A percentile compares a stretch with the other conserved stretches of the same genome.
phyloP scores from a whole-genome alignment of 2,329 filamentous ascomycete species.

The Elsinoe perseae region DNA sequence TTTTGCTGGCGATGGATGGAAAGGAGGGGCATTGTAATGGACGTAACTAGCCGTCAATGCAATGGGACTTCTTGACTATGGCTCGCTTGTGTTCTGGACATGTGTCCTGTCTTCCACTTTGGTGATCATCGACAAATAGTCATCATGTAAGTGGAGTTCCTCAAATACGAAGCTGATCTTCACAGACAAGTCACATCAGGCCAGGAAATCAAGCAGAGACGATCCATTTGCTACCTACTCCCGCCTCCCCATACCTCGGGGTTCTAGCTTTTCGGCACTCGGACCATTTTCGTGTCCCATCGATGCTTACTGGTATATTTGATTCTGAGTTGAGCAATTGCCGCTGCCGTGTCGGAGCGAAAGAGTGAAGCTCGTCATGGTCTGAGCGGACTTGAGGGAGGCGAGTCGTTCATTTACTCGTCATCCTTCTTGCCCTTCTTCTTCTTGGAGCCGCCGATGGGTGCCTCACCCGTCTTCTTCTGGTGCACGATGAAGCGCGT shows the following conservation, averaged over 20 bases:
- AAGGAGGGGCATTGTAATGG: not conserved
- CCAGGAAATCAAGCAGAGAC: not conserved
- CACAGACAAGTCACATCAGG: not conserved
- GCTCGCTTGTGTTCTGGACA: not conserved
- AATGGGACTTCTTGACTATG: conserved; percentile 4
- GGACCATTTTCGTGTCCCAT: not conserved
- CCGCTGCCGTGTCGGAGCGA: not conserved
- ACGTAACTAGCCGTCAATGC: conserved; percentile 5
- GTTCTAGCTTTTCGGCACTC: no score
- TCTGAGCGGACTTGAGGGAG: not conserved
- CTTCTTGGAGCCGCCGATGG: conserved; percentile 48
- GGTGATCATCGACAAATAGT: not conserved
- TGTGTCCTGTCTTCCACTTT: not conserved
- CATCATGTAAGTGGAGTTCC: not conserved
- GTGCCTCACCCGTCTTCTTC: conserved; percentile 57
- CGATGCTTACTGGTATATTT: no score
- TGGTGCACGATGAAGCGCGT: conserved; percentile 81
- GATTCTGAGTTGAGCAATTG: not conserved
- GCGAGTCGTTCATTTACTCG: conserved; percentile 21
- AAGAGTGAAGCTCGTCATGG: not conserved
- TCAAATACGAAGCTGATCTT: not conserved
- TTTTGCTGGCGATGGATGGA: not conserved
- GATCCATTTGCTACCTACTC: no score
- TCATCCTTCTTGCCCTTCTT: conserved; percentile 49
- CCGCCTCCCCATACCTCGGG: no score